Conservation (phyloP, 176 grass and related monocot species). For the Zoysia japonica region DNA sequence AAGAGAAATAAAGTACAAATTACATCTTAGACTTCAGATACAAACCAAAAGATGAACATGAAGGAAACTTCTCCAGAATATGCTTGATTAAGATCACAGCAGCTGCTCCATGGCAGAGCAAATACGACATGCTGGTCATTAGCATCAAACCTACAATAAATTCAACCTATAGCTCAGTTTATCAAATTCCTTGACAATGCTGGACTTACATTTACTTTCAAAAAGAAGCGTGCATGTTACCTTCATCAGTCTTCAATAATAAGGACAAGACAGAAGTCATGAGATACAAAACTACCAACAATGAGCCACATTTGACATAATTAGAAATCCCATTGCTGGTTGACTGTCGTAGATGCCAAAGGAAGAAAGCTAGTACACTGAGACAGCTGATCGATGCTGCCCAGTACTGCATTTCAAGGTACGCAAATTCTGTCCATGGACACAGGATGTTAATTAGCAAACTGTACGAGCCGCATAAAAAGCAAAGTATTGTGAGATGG, state of each 20-base stretch:
- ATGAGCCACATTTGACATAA: slow-evolving; percentile 44
- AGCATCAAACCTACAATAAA: slow-evolving; percentile 49
- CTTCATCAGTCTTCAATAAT: slow-evolving; percentile 53
- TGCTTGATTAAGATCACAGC: slow-evolving; percentile 79
- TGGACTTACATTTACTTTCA: slow-evolving; percentile 20
- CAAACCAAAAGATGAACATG: slow-evolving; percentile 96
- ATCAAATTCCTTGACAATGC: neutral
- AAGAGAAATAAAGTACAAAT: slow-evolving; percentile 35
- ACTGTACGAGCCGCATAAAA: neutral
- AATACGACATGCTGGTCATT: slow-evolving; percentile 45
- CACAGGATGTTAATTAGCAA: slow-evolving; percentile 13
- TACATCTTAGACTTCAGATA: slow-evolving; percentile 62
- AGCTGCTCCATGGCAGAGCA: slow-evolving; percentile 68
- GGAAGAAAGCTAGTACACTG: slow-evolving; percentile 69
- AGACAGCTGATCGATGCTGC: slow-evolving; percentile 64
- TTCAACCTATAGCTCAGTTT: slow-evolving; percentile 15
- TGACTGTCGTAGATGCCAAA: slow-evolving; percentile 54
- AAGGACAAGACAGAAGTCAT: slow-evolving; percentile 45
- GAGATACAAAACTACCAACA: slow-evolving; percentile 44
- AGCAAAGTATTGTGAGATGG: neutral
- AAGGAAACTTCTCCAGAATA: slow-evolving; percentile 78
- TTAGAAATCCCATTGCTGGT: slow-evolving; percentile 31
- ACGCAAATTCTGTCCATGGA: slow-evolving; percentile 59
- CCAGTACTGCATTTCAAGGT: slow-evolving; percentile 87
- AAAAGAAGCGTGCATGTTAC: slow-evolving; percentile 28